A percentile compares a stretch with the other conserved stretches of the same genome.
Evolutionary conservation across 495 filamentous ascomycete species (phyloP).

Genomic region (Bacidia gigantensis): DNA sequence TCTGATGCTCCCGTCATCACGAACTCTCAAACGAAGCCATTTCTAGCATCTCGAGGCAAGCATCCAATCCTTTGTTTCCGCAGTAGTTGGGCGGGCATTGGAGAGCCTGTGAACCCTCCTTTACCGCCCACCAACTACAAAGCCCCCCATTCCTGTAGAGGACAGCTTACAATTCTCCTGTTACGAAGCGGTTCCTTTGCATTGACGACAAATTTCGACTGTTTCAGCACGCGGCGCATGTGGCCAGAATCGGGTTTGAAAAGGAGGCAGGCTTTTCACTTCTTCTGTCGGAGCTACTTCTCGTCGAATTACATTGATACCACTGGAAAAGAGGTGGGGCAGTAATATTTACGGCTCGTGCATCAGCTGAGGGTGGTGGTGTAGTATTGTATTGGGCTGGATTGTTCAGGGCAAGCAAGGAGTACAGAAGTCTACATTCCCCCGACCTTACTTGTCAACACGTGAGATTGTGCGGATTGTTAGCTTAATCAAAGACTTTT

Average conservation of each 20-base stretch:
- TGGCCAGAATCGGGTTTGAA: background rate
- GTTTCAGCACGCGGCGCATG: background rate
- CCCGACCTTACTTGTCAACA: background rate
- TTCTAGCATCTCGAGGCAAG: slow-evolving; percentile 1
- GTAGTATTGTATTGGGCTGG: background rate
- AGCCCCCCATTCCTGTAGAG: background rate
- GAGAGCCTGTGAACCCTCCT: background rate
- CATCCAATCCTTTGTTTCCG: slow-evolving; percentile 4
- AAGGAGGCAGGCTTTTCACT: background rate
- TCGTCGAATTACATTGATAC: background rate
- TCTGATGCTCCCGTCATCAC: slow-evolving; percentile 6
- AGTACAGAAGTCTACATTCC: background rate
- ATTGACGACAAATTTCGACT: background rate
- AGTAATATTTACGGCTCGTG: background rate
- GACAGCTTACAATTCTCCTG: background rate
- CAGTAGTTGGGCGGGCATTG: background rate
- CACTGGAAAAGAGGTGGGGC: background rate
- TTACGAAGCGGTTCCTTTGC: background rate
- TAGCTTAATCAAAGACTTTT: background rate
- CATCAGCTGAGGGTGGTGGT: background rate
- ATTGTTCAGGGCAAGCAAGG: background rate
- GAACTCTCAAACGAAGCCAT: background rate
- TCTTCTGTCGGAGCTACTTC: background rate
- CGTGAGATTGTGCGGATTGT: background rate
- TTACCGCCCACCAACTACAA: background rate